Evolutionary conservation across 441 rosid species (phyloP).

Genomic region (Cnidoscolus chayamansa): DNA sequence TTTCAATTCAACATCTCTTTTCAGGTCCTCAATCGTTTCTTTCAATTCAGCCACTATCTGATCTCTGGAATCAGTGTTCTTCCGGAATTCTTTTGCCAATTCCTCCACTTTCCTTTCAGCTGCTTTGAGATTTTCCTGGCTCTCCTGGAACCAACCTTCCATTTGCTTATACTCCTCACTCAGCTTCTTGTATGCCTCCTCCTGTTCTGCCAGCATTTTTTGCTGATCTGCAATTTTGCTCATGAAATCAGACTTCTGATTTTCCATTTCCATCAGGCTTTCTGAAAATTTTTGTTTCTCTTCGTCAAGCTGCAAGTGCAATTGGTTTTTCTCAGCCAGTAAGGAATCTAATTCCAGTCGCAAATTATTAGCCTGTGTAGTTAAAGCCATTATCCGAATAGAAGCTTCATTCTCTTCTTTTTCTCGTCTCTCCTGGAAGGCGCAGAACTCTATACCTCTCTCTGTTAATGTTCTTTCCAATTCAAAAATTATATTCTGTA

Average conservation of each 20-base stretch:
- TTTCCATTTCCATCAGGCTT: conserved; percentile 33
- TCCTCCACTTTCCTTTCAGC: conserved; percentile 62
- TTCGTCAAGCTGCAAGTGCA: conserved; percentile 46
- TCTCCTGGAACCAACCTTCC: conserved; percentile 45
- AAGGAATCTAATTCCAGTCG: conserved; percentile 47
- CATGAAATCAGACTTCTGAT: conserved; percentile 32
- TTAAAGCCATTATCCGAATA: conserved; percentile 36
- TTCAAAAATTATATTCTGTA: conserved; percentile 30
- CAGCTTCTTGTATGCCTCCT: conserved; percentile 42
- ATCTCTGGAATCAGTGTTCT: conserved; percentile 40
- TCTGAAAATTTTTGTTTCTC: conserved; percentile 47
- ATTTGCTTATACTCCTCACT: conserved; percentile 52
- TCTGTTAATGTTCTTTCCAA: conserved; percentile 32
- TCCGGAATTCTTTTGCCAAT: conserved; percentile 48
- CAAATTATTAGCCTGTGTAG: conserved; percentile 35
- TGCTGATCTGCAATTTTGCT: conserved; percentile 51
- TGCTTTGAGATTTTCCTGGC: conserved; percentile 49
- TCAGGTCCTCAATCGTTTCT: conserved; percentile 56
- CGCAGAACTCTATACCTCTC: conserved; percentile 39
- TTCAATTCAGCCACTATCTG: conserved; percentile 45
- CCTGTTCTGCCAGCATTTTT: conserved; percentile 51
- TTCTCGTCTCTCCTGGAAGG: conserved; percentile 36
- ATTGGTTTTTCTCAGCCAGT: conserved; percentile 37
- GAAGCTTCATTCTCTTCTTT: conserved; percentile 40
- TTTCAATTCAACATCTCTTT: conserved; percentile 66